Evolutionary conservation across 257 asterid genomes (phyloP).

Genomic region (Phtheirospermum japonicum): DNA sequence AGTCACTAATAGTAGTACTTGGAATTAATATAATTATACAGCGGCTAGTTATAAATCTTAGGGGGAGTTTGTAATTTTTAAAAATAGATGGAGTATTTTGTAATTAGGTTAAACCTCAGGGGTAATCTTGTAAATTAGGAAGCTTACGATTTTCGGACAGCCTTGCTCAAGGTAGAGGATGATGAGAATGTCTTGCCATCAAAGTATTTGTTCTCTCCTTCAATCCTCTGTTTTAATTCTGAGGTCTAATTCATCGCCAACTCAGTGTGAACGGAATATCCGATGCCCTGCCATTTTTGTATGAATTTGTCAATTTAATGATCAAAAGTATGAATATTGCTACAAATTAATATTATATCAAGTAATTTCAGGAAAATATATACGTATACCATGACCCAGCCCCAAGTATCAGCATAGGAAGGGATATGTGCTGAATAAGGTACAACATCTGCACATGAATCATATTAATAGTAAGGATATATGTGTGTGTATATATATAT

Average conservation of each 20-base stretch:
- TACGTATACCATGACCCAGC: constrained; percentile 86
- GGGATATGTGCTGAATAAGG: constrained; percentile 95
- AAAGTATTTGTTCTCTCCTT: constrained; percentile 72
- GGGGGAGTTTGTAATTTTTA: background rate
- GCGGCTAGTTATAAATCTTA: no score
- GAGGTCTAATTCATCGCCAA: constrained; percentile 65
- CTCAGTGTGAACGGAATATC: constrained; percentile 50
- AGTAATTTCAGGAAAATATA: background rate
- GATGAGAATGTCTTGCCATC: constrained; percentile 87
- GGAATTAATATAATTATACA: no score
- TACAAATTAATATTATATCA: no score
- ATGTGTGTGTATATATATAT: background rate
- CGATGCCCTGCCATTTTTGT: constrained; percentile 54
- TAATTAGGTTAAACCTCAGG: background rate
- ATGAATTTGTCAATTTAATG: background rate
- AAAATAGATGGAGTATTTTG: background rate
- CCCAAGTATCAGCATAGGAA: constrained; percentile 97
- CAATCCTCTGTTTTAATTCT: constrained; percentile 71
- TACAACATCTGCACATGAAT: constrained; percentile 87
- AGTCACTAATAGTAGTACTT: no score
- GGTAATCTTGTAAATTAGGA: background rate
- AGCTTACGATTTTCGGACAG: constrained; percentile 78
- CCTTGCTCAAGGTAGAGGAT: constrained; percentile 81
- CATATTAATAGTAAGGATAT: no score
- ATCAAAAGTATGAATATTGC: no score